Conservation (phyloP, 192 early-diverging fungal species). For the Entomortierella beljakovae region DNA sequence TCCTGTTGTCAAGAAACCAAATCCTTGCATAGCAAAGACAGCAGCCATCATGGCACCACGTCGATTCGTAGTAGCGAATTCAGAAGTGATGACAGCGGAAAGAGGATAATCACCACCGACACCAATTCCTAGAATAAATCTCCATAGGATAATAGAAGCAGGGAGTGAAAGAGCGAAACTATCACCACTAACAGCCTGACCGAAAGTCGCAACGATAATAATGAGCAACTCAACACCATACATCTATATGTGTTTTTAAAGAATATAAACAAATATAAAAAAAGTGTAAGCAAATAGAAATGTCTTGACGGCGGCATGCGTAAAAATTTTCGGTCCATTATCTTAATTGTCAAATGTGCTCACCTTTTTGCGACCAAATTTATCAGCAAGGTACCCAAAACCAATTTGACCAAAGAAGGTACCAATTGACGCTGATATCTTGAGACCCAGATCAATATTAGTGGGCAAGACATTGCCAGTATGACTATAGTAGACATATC, state of each 20-base stretch:
- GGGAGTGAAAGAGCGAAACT: slow-evolving; percentile 73
- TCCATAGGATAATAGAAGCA: slow-evolving; percentile 84
- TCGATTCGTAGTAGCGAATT: slow-evolving; percentile 81
- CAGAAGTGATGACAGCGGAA: slow-evolving; percentile 88
- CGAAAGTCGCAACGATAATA: slow-evolving; percentile 89
- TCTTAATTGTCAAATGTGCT: not conserved
- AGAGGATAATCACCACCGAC: slow-evolving; percentile 85
- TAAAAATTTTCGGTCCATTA: not conserved
- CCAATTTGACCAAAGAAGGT: slow-evolving; percentile 91
- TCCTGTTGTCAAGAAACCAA: slow-evolving; percentile 81
- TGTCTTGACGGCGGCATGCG: not conserved
- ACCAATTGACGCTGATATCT: slow-evolving; percentile 86
- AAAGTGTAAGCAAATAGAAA: not conserved
- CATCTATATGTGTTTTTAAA: slow-evolving; percentile 57
- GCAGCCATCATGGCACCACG: slow-evolving; percentile 85
- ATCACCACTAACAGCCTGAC: slow-evolving; percentile 78
- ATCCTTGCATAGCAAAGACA: slow-evolving; percentile 91
- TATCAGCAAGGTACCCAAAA: slow-evolving; percentile 85
- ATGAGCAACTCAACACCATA: slow-evolving; percentile 94
- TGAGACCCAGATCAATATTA: slow-evolving; percentile 83
- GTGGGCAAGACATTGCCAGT: slow-evolving; percentile 54
- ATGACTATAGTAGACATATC: slow-evolving; percentile 69
- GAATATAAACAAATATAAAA: not conserved
- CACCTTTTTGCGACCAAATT: slow-evolving; percentile 82
- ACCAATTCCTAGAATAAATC: slow-evolving; percentile 91